phyloP scores from a whole-genome alignment of 2,329 filamentous ascomycete species.

The Aspergillus vadensis region DNA sequence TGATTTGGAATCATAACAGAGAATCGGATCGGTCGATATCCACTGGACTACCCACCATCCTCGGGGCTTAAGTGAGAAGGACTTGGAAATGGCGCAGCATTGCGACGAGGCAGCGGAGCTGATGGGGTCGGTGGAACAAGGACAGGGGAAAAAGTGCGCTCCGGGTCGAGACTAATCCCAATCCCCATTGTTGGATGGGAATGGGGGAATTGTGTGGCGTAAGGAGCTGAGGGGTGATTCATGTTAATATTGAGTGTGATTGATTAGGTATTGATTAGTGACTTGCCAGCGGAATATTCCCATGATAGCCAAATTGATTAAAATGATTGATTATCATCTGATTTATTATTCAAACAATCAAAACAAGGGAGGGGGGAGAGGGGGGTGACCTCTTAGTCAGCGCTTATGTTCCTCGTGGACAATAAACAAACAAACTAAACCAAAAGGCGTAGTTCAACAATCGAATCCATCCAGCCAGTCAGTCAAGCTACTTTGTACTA shows the following conservation, averaged over 20 bases:
- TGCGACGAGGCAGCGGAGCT: slow-evolving; percentile 40
- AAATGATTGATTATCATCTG: no score
- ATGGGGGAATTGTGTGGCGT: background rate
- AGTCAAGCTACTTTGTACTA: no score
- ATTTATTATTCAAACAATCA: no score
- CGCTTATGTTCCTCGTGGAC: background rate
- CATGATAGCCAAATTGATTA: background rate
- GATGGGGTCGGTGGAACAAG: slow-evolving; percentile 36
- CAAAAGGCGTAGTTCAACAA: no score
- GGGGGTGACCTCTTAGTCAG: background rate
- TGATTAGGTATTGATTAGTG: background rate
- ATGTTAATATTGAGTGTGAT: background rate
- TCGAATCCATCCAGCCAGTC: no score
- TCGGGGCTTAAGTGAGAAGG: slow-evolving; percentile 42
- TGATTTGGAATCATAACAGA: slow-evolving; percentile 23
- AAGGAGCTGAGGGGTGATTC: background rate
- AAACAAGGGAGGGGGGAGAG: background rate
- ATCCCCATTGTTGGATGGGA: background rate
- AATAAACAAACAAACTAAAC: background rate
- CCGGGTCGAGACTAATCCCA: slow-evolving; percentile 5
- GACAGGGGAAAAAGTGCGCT: slow-evolving; percentile 35
- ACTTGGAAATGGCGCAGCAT: slow-evolving; percentile 39
- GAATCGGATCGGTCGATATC: slow-evolving; percentile 40
- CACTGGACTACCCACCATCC: slow-evolving; percentile 46
- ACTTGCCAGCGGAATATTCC: background rate